phyloP scores from a whole-genome alignment of 2,329 filamentous ascomycete species.

The Teratosphaeria destructans region DNA sequence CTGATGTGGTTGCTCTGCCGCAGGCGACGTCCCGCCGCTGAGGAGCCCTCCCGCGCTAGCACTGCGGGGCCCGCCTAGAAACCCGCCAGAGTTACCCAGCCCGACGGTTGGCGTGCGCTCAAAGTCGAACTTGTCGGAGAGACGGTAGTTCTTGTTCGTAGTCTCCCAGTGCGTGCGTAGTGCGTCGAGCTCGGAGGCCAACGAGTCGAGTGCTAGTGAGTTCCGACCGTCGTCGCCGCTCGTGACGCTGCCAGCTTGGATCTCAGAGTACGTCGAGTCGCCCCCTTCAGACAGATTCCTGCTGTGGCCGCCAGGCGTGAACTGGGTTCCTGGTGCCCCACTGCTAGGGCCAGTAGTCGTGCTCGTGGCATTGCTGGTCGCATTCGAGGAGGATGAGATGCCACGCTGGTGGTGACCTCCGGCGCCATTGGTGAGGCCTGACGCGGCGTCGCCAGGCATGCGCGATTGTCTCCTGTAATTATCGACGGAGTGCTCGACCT shows the following conservation, averaged over 20 bases:
- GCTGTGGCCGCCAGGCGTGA: constrained; percentile 30
- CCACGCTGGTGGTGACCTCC: constrained; percentile 36
- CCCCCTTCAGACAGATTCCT: constrained; percentile 53
- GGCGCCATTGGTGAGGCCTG: constrained; percentile 5
- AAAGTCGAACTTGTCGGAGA: constrained; percentile 87
- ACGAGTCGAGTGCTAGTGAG: constrained; percentile 57
- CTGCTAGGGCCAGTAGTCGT: constrained; percentile 28
- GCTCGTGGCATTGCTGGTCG: neutral
- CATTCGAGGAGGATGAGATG: constrained; percentile 29
- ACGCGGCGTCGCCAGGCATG: constrained; percentile 16
- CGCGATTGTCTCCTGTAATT: constrained; percentile 75
- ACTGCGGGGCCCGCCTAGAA: constrained; percentile 41
- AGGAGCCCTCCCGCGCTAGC: neutral
- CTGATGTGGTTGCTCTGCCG: neutral
- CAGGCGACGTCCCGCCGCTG: neutral
- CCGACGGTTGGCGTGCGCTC: constrained; percentile 32
- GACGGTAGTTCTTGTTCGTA: constrained; percentile 86
- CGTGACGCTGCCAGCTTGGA: constrained; percentile 7
- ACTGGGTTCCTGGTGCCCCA: constrained; percentile 6
- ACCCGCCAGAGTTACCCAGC: constrained; percentile 13
- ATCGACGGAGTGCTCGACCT: constrained; percentile 87
- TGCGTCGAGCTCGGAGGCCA: constrained; percentile 85
- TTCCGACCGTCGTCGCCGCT: constrained; percentile 20
- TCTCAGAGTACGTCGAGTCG: constrained; percentile 42
- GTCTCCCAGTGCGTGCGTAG: constrained; percentile 89